Percentiles rank a stretch among this genome's conserved stretches.
These are phyloP conservation scores for Cladosporium sp. DNA, from an alignment of 2,329 filamentous ascomycete genomes.

Conservation along the genomic window DNA sequence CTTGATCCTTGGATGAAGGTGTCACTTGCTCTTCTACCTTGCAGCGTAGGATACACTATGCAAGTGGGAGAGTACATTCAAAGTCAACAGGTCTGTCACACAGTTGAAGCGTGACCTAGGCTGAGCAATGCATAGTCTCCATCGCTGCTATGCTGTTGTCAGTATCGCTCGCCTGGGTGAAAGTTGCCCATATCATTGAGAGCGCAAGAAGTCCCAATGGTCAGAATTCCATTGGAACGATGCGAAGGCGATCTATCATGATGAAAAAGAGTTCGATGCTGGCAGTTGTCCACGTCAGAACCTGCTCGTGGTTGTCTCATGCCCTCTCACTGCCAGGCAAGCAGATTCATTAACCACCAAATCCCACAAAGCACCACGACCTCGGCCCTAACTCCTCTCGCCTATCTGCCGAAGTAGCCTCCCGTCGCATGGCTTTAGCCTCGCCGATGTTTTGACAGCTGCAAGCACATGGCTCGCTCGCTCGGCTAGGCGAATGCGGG, in stretches of 20 bases:
- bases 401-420: constrained; percentile 14
- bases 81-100: neutral
- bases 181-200: neutral
- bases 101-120: neutral
- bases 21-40: neutral
- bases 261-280: neutral
- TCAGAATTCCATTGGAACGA: neutral
- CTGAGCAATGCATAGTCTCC: neutral
- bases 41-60: no score
- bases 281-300: neutral
- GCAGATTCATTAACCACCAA: neutral
- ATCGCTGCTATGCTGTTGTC: neutral
- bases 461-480: constrained; percentile 4
- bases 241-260: neutral
- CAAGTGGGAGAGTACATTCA: neutral
- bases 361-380: neutral
- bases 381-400: constrained; percentile 12
- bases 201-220: neutral
- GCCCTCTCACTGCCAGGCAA: neutral
- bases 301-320: neutral
- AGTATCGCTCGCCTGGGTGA: neutral
- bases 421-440: neutral
- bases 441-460: neutral
- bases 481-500: constrained; percentile 16
- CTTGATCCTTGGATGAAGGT: neutral